Percentiles rank a stretch among this genome's conserved stretches.
Conservation (phyloP, 2,329 filamentous ascomycete genomes). For the Hypoxylon sp. region DNA sequence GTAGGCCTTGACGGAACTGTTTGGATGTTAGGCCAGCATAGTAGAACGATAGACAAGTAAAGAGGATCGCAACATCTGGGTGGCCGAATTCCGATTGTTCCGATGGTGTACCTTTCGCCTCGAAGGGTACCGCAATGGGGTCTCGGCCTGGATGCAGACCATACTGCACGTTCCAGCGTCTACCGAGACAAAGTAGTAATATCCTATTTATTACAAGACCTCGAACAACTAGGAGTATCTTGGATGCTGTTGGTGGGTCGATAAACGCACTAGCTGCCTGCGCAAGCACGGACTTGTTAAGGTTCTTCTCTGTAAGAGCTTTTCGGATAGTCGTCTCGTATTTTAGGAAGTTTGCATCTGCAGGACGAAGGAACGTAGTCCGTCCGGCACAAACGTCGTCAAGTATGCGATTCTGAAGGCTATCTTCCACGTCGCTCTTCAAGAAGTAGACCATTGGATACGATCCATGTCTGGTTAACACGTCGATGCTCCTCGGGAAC, state of each 20-base stretch:
- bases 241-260: conserved; percentile 53
- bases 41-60: conserved; percentile 78
- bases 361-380: conserved; percentile 46
- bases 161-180: conserved; percentile 78
- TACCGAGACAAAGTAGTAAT: conserved; percentile 70
- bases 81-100: conserved; percentile 77
- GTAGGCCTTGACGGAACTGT: conserved; percentile 66
- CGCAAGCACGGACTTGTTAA: conserved; percentile 40
- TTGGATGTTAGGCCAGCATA: conserved; percentile 67
- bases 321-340: conserved; percentile 26
- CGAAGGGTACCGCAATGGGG: conserved; percentile 76
- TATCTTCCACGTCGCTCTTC: conserved; percentile 61
- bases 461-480: conserved; percentile 56
- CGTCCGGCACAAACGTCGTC: conserved; percentile 59
- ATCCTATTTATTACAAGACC: conserved; percentile 74
- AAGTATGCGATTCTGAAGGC: conserved; percentile 59
- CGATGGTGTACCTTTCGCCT: conserved; percentile 74
- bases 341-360: conserved; percentile 12
- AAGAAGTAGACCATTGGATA: conserved; percentile 74
- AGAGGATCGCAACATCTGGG: conserved; percentile 74
- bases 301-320: conserved; percentile 48
- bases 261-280: conserved; percentile 50
- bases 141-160: conserved; percentile 68
- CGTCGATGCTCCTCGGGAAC: conserved; percentile 63
- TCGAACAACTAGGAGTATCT: conserved; percentile 69